Evolutionary conservation across 768 basidiomycete genomes (phyloP), one percentile per base, ranked within the genome.

Genomic region (Leccinum olivaceopallidum): DNA sequence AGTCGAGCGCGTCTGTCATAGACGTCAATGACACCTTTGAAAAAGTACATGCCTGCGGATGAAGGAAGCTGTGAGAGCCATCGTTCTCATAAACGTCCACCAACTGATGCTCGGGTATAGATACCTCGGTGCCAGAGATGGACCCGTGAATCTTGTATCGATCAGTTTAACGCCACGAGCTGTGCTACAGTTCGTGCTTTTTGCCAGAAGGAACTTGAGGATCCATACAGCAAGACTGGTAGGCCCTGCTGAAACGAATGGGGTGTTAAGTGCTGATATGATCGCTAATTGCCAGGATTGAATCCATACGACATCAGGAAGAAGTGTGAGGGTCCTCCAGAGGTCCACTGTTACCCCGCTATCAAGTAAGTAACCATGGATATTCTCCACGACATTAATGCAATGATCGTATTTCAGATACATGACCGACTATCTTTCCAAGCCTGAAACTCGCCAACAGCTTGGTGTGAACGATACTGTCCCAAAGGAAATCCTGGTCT

Each of bases 251-350:
- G 8, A 3, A 70, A 58, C 65, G 4, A 13, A 37, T 34, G 20
- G 6, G 49, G n/a, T n/a, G 20, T 52, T 9, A 5, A 44, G n/a
- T 39, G 8, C 20, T 37, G 30, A 34, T 28, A 48, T 53, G 28
- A 48, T 57, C 26, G 20, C 14, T 18, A 36, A 24, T 50, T 47
- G 28, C 8, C 48, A 78, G 78, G 75, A n/a, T 75, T 75, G 69
- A 85, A 86, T 66, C 81, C 81, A 2, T 90, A 92, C 69, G 88
- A 92, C 66, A 81, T 92, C 58, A 85, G 80, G 63, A 79, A 80
- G 65, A 69, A 77, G 22, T 89, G 87, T 60, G 78, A 81, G 62
- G 80, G 32, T 13, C 32, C 32, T 8, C 59, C 59, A 80, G 83
- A 80, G 83, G 78, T 77, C 1, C 75, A 85, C 14, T 89, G 87